Conservation (phyloP, 2,329 filamentous ascomycete genomes). For the Trichophyton mentagrophytes region DNA sequence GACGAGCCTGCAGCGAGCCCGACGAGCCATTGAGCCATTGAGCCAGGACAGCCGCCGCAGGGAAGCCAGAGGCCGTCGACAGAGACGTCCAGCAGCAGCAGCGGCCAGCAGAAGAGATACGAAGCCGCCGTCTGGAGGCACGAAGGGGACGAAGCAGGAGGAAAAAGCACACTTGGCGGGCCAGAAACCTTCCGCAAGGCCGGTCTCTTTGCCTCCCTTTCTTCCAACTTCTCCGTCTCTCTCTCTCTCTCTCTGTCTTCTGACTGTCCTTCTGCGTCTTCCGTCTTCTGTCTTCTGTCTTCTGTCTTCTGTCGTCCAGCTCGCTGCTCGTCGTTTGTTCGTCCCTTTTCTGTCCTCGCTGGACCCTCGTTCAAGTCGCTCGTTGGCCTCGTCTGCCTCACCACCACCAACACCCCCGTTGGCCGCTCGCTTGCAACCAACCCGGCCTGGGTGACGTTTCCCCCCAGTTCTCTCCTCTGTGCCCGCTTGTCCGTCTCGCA, state of each 20-base stretch:
- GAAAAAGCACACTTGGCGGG: not conserved
- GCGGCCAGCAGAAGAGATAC: not conserved
- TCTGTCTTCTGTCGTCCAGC: not conserved
- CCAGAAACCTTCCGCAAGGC: not conserved
- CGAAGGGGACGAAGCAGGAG: not conserved
- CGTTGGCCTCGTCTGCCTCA: not conserved
- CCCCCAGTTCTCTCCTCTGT: not conserved
- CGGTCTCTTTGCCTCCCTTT: not conserved
- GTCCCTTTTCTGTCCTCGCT: not conserved
- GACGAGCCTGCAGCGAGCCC: no score
- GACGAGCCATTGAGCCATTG: no score
- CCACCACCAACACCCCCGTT: no score
- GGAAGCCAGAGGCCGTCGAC: no score
- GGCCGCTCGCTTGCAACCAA: no score
- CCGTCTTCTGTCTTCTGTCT: not conserved
- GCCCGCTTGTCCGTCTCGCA: not conserved
- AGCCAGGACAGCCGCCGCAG: no score
- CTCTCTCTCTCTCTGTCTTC: no score
- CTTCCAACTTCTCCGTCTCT: not conserved
- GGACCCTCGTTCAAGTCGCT: not conserved
- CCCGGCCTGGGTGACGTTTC: not conserved
- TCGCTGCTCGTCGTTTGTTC: not conserved
- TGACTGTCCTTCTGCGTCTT: not conserved
- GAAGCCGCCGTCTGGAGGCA: not conserved
- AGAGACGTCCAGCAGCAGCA: not conserved